Conservation (phyloP, 306 rosid species). For the Rosa chinensis region DNA sequence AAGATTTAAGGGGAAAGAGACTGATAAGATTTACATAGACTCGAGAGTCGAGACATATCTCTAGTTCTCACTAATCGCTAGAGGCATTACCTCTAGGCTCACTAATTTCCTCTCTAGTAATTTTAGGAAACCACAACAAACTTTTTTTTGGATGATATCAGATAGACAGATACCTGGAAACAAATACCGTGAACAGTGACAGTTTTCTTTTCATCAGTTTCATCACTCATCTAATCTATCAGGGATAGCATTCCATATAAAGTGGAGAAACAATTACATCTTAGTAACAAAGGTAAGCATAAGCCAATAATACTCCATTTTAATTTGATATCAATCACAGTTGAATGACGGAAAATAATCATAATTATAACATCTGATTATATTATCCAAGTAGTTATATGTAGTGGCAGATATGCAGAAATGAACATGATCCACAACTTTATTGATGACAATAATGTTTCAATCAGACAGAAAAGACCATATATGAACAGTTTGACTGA, state of each 20-base stretch:
- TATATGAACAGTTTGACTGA: background rate
- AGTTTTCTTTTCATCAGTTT: too few species aligned
- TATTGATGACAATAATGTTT: slow-evolving; percentile 20
- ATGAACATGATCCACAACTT: background rate
- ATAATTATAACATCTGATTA: background rate
- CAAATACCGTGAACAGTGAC: background rate
- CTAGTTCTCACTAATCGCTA: background rate
- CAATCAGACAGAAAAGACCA: slow-evolving; percentile 7
- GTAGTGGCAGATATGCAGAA: background rate
- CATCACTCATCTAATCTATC: background rate
- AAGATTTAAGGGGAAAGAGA: too few species aligned
- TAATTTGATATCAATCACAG: background rate
- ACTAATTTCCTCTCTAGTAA: background rate
- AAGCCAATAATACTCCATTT: background rate
- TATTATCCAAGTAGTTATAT: background rate
- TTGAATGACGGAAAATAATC: background rate
- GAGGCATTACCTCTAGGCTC: background rate
- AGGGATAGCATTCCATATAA: background rate
- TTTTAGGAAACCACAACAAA: background rate
- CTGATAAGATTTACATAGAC: background rate
- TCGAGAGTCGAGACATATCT: background rate
- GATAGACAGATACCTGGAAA: background rate
- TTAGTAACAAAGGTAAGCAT: background rate
- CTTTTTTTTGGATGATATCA: background rate
- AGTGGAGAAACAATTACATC: background rate